Conservation (phyloP, 345 rosid species). For the Populus alba region DNA sequence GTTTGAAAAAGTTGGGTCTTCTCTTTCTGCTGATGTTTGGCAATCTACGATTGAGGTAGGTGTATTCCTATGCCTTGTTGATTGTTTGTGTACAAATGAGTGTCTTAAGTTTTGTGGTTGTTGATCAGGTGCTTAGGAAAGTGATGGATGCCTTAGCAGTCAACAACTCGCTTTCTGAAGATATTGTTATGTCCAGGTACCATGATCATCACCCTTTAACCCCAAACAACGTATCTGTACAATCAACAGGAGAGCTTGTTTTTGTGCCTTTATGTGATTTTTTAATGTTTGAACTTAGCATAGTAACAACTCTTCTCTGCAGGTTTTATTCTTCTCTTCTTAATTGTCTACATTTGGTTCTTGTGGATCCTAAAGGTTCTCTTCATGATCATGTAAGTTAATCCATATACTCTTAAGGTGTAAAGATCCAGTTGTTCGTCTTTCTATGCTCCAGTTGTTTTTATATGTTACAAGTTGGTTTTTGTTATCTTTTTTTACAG, state of each 20-base stretch:
- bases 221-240: neutral
- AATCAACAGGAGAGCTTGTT: neutral
- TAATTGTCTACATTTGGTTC: slow-evolving; percentile 72
- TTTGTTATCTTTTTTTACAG: slow-evolving; percentile 34
- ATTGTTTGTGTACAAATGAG: neutral
- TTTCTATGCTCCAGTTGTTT: slow-evolving; percentile 1
- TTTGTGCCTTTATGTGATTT: neutral
- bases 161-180: slow-evolving; percentile 56
- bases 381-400: slow-evolving; percentile 74
- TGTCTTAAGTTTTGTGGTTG: slow-evolving; percentile 11
- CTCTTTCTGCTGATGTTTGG: slow-evolving; percentile 54
- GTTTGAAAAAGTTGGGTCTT: slow-evolving; percentile 51
- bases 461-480: slow-evolving; percentile 6
- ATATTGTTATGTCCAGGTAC: slow-evolving; percentile 64
- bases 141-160: slow-evolving; percentile 72
- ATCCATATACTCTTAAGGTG: slow-evolving; percentile 13
- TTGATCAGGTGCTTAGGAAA: slow-evolving; percentile 65
- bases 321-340: slow-evolving; percentile 84
- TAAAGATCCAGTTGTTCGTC: neutral
- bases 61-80: neutral
- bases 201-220: neutral
- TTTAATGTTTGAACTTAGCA: neutral
- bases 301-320: slow-evolving; percentile 8
- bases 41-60: slow-evolving; percentile 65
- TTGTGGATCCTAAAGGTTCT: slow-evolving; percentile 59